Evolutionary conservation across 345 rosid species (phyloP).

Genomic region (Erysimum cheiranthoides): DNA sequence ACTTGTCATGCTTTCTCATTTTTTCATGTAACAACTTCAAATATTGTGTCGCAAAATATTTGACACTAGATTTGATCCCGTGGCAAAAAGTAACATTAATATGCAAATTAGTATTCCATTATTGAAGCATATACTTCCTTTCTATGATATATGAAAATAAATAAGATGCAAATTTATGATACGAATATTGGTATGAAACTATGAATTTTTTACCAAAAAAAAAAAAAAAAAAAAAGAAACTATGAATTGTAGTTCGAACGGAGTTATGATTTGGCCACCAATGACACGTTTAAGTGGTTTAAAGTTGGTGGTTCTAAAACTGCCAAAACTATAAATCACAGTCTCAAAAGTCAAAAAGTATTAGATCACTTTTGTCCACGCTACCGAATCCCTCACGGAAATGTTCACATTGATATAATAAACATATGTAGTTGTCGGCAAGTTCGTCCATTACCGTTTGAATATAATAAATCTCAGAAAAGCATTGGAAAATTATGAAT

Average conservation of each 20-base stretch:
- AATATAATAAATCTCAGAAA: not conserved
- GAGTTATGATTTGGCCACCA: constrained; percentile 35
- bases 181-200: not conserved
- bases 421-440: constrained; percentile 21
- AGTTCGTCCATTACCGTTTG: not conserved
- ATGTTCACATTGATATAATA: constrained; percentile 5
- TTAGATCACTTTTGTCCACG: not conserved
- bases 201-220: too few relatives aligned
- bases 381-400: not conserved
- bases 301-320: constrained; percentile 28
- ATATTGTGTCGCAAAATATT: not conserved
- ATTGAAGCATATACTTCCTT: not conserved
- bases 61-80: not conserved
- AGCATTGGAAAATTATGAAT: not conserved
- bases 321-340: not conserved
- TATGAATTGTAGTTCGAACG: not conserved
- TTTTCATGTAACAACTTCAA: constrained; percentile 5
- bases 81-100: not conserved
- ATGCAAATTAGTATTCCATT: not conserved
- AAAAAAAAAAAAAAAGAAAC: too few relatives aligned
- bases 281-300: constrained; percentile 12
- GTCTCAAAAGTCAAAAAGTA: not conserved
- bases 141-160: not conserved
- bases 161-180: not conserved
- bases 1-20: not conserved